Conservation (phyloP, 345 rosid genomes). For the Gynandropsis gynandra region DNA sequence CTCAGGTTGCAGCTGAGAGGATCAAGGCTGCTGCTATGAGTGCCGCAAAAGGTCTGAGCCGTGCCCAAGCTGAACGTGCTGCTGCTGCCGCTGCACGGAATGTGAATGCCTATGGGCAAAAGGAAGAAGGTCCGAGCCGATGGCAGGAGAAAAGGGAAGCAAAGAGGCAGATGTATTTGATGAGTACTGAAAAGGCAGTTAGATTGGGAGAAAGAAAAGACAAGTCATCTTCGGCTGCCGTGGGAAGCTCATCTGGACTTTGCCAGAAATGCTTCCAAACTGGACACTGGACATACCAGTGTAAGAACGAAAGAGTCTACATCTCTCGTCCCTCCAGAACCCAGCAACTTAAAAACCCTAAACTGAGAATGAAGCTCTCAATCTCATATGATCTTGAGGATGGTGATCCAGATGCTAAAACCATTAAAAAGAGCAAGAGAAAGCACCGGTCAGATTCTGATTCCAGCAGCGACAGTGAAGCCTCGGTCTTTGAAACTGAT, state of each 20-base stretch:
- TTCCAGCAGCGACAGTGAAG: conserved; percentile 74
- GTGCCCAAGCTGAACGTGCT: conserved; percentile 96
- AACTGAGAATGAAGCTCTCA: conserved; percentile 53
- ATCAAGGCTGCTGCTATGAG: conserved; percentile 89
- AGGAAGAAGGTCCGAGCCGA: conserved; percentile 98
- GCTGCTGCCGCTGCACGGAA: conserved; percentile 90
- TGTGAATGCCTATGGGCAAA: conserved; percentile 95
- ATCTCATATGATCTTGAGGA: conserved; percentile 35
- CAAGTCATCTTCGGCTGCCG: conserved; percentile 36
- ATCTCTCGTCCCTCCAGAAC: conserved; percentile 87
- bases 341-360: conserved; percentile 91
- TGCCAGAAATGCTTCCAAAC: conserved; percentile 93
- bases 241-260: conserved; percentile 46
- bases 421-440: conserved; percentile 71
- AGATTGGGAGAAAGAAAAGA: conserved; percentile 94
- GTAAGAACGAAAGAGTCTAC: conserved; percentile 92
- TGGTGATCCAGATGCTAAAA: conserved; percentile 15
- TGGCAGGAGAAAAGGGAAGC: conserved; percentile 99
- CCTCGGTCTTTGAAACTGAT: conserved; percentile 81
- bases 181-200: conserved; percentile 95
- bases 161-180: conserved; percentile 91
- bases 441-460: conserved; percentile 61
- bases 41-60: conserved; percentile 88
- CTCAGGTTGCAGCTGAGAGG: conserved; percentile 85
- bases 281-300: conserved; percentile 95